Percentiles rank a stretch among this genome's conserved stretches.
Conservation (phyloP, 2,329 filamentous ascomycete genomes). For the Pseudogymnoascus sp. region DNA sequence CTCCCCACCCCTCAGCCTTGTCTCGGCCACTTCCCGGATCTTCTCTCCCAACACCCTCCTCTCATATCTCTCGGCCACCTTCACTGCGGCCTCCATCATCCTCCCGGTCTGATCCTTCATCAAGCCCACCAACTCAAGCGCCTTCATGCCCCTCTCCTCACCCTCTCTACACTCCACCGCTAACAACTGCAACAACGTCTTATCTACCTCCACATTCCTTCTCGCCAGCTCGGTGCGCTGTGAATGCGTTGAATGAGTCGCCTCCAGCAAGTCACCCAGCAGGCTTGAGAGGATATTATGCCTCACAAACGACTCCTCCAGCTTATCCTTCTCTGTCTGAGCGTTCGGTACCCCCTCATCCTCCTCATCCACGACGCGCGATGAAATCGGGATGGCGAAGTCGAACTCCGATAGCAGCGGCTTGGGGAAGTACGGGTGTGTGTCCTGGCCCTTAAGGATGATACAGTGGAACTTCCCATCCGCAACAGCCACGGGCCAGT, state of each 20-base stretch:
- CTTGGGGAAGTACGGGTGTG: slow-evolving; percentile 86
- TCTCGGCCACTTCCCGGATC: slow-evolving; percentile 78
- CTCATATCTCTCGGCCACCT: slow-evolving; percentile 81
- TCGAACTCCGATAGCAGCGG: slow-evolving; percentile 89
- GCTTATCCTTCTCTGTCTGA: slow-evolving; percentile 46
- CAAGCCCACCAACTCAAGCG: slow-evolving; percentile 79
- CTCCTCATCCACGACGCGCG: slow-evolving; percentile 35
- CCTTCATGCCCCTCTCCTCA: slow-evolving; percentile 90
- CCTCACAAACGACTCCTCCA: slow-evolving; percentile 79
- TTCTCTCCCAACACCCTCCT: slow-evolving; percentile 76
- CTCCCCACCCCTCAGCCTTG: slow-evolving; percentile 16
- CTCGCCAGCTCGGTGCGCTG: slow-evolving; percentile 62
- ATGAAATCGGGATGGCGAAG: slow-evolving; percentile 74
- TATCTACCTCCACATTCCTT: slow-evolving; percentile 80
- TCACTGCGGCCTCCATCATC: slow-evolving; percentile 86
- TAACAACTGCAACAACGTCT: slow-evolving; percentile 79
- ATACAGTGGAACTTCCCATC: slow-evolving; percentile 95
- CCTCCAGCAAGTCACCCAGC: slow-evolving; percentile 64
- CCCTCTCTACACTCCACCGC: slow-evolving; percentile 85
- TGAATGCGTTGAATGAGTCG: slow-evolving; percentile 54
- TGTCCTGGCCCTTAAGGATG: slow-evolving; percentile 91
- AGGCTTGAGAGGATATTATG: slow-evolving; percentile 65
- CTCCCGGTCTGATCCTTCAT: slow-evolving; percentile 78
- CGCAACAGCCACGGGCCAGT: slow-evolving; percentile 93
- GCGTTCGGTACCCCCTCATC: slow-evolving; percentile 31